Conservation (phyloP, 176 grass and related monocot species). For the Elaeis guineensis region DNA sequence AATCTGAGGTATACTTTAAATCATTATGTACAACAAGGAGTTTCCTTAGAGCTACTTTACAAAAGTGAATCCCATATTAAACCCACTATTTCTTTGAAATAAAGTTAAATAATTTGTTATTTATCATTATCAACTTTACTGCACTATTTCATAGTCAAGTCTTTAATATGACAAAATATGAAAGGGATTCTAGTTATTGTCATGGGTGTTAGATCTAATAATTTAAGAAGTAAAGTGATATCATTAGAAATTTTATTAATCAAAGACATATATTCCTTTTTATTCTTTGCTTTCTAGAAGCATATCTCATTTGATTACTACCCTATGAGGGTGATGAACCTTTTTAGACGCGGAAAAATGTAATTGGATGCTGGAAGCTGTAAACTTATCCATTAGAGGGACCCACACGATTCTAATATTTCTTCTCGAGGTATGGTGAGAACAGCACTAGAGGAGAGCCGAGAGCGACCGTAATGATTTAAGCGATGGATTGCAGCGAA, state of each 20-base stretch:
- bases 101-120: too few species aligned
- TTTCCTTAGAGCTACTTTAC: too few species aligned
- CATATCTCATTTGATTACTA: not conserved
- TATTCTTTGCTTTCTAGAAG: slow-evolving; percentile 9
- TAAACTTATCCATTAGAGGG: too few species aligned
- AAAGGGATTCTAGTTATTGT: slow-evolving; percentile 19
- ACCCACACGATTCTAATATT: too few species aligned
- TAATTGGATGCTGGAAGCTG: too few species aligned
- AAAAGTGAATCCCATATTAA: too few species aligned
- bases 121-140: too few species aligned
- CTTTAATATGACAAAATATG: slow-evolving; percentile 6
- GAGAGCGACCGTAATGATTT: not conserved
- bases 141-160: too few species aligned
- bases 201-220: slow-evolving; percentile 12
- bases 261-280: slow-evolving; percentile 37
- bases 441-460: not conserved
- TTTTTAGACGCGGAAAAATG: not conserved
- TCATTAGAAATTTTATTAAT: slow-evolving; percentile 24
- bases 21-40: too few species aligned
- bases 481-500: not conserved
- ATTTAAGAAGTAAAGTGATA: slow-evolving; percentile 21
- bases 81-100: too few species aligned
- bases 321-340: not conserved
- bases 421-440: not conserved
- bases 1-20: too few species aligned